Conservation (phyloP, 208 protist genomes). For the Trypanosoma conorhini region DNA sequence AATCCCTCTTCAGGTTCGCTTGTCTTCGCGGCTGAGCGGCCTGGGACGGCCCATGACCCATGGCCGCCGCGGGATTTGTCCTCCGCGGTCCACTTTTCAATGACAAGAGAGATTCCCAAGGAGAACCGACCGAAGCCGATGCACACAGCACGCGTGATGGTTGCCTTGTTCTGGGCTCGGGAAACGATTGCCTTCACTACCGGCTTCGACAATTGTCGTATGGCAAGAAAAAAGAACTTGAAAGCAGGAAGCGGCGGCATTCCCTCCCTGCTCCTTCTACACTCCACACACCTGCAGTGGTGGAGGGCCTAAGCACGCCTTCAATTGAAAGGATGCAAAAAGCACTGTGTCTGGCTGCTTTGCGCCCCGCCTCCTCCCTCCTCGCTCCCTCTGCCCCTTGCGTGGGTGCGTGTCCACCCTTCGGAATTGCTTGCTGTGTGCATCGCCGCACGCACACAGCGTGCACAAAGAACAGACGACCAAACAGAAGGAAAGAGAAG, state of each 20-base stretch:
- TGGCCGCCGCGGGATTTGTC: slow-evolving; percentile 34
- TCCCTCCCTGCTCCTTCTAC: neutral
- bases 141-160: slow-evolving; percentile 64
- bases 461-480: neutral
- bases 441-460: neutral
- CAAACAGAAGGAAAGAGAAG: neutral
- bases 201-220: slow-evolving; percentile 80
- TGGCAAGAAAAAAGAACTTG: slow-evolving; percentile 75
- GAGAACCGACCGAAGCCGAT: slow-evolving; percentile 80
- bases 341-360: neutral
- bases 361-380: neutral
- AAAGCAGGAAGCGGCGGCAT: slow-evolving; percentile 79
- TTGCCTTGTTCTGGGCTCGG: slow-evolving; percentile 53
- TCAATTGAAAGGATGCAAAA: neutral
- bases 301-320: neutral
- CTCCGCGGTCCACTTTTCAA: slow-evolving; percentile 55
- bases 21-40: neutral
- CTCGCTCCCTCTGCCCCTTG: neutral
- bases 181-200: slow-evolving; percentile 55
- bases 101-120: slow-evolving; percentile 65
- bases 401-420: neutral
- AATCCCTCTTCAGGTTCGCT: slow-evolving; percentile 1
- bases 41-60: neutral
- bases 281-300: neutral
- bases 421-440: neutral